Percentiles rank a stretch among this genome's conserved stretches.
These are phyloP conservation scores for Rutidosis leptorrhynchoides DNA, from an alignment of 129 eudicot species.

Conservation along the genomic window DNA sequence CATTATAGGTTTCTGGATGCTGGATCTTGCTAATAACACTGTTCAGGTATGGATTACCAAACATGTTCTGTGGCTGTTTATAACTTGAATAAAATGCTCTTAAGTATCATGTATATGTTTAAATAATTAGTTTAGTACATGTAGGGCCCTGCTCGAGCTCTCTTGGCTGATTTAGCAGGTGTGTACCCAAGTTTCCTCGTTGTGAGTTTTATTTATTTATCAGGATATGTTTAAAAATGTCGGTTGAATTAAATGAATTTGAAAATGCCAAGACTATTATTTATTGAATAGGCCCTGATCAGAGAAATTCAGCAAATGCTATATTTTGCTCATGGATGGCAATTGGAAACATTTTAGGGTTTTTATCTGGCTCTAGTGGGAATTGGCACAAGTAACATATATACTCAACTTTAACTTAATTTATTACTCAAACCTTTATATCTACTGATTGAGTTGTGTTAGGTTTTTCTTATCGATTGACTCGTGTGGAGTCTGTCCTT, in stretches of 20 bases:
- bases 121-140: constrained; percentile 22
- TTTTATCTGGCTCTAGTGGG: constrained; percentile 92
- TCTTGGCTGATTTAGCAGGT: constrained; percentile 98
- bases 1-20: constrained; percentile 95
- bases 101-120: constrained; percentile 7
- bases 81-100: no score
- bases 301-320: constrained; percentile 94
- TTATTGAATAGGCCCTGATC: constrained; percentile 95
- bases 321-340: constrained; percentile 98
- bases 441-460: no score
- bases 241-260: no score
- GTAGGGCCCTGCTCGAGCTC: constrained; percentile 99
- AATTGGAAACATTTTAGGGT: constrained; percentile 90
- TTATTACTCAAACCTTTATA: no score
- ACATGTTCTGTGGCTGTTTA: no score
- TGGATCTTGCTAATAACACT: constrained; percentile 98
- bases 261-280: no score
- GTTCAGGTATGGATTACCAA: no score
- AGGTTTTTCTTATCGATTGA: no score
- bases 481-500: no score
- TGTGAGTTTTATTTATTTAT: no score
- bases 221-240: no score
- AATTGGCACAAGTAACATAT: constrained; percentile 91
- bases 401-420: no score
- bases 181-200: background rate